Evolutionary conservation across 305 asterid genomes (phyloP).

Genomic region (Rubia balearica): DNA sequence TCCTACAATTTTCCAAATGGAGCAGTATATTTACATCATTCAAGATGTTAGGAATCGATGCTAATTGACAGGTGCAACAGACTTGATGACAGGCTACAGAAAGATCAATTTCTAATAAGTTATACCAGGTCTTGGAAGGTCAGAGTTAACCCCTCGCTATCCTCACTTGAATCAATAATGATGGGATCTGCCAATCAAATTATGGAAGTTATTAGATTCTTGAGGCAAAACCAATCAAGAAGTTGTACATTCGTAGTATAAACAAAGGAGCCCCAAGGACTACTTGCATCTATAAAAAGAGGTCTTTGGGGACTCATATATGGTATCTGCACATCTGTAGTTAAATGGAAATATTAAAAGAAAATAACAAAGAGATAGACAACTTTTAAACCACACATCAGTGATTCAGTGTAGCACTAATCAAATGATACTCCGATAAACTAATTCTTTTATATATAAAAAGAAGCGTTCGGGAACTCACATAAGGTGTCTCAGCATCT

Average conservation of each 20-base stretch:
- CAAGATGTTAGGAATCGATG: neutral
- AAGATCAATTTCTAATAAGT: slow-evolving; percentile 7
- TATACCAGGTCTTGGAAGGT: slow-evolving; percentile 1
- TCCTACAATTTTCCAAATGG: slow-evolving; percentile 12
- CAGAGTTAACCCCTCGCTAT: neutral
- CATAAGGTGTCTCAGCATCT: neutral
- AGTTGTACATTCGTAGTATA: neutral
- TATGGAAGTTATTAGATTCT: neutral
- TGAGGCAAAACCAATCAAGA: neutral
- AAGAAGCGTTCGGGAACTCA: too few species aligned
- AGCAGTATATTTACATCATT: neutral
- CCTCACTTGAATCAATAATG: neutral
- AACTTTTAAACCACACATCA: neutral
- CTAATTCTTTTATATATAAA: neutral
- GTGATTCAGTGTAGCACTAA: neutral
- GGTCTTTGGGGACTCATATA: too few species aligned
- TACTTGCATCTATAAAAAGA: neutral
- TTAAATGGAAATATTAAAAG: neutral
- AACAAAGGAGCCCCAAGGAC: neutral
- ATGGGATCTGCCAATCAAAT: slow-evolving; percentile 11
- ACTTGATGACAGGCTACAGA: neutral
- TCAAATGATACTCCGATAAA: neutral
- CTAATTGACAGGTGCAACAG: neutral
- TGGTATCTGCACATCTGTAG: neutral
- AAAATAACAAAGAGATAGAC: neutral